phyloP scores from a whole-genome alignment of 352 stramenopile genomes.

The Phytopythium helicoides region DNA sequence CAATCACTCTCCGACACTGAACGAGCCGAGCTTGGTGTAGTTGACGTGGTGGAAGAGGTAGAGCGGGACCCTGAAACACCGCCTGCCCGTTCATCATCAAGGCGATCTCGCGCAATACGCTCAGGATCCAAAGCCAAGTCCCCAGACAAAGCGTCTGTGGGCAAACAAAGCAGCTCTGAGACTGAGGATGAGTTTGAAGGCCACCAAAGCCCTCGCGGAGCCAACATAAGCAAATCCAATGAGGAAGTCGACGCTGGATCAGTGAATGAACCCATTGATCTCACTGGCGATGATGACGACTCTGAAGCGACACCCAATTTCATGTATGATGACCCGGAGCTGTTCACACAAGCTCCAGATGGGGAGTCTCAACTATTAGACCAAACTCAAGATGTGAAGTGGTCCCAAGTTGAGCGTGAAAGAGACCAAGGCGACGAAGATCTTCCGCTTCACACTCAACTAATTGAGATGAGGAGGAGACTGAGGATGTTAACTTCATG shows the following conservation, averaged over 20 bases:
- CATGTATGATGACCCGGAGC: slow-evolving; percentile 2
- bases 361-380: not conserved
- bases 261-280: not conserved
- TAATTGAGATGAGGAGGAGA: too few species aligned
- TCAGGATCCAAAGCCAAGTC: too few species aligned
- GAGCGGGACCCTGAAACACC: too few species aligned
- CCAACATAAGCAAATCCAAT: not conserved
- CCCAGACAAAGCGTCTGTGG: too few species aligned
- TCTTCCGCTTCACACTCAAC: too few species aligned
- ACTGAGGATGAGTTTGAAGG: slow-evolving; percentile 1
- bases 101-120: too few species aligned
- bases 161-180: slow-evolving; percentile 17
- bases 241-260: not conserved
- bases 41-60: not conserved
- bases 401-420: not conserved
- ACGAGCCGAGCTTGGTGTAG: not conserved
- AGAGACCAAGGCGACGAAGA: too few species aligned
- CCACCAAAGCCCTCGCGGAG: slow-evolving; percentile 2
- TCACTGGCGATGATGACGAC: slow-evolving; percentile 1
- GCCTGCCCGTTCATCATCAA: too few species aligned
- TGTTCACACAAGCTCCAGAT: slow-evolving; percentile 6
- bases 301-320: not conserved
- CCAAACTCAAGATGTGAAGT: not conserved
- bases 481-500: too few species aligned
- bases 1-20: not conserved